Evolutionary conservation across 2,329 filamentous ascomycete genomes (phyloP).

Genomic region (Coniochaeta sp.): DNA sequence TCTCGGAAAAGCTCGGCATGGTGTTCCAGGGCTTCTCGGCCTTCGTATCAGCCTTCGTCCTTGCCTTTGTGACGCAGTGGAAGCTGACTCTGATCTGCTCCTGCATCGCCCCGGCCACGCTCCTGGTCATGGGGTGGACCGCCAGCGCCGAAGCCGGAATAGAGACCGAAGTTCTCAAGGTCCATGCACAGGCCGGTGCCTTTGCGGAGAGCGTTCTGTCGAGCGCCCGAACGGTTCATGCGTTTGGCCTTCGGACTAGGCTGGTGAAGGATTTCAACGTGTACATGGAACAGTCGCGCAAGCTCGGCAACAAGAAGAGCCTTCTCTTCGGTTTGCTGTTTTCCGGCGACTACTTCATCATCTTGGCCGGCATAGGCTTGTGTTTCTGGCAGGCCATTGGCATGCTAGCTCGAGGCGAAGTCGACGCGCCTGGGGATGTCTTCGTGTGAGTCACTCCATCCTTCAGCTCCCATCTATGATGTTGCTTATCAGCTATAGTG

Average conservation of each 20-base stretch:
- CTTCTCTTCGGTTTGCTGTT: slow-evolving; percentile 35
- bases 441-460: slow-evolving; percentile 29
- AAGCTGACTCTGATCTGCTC: slow-evolving; percentile 34
- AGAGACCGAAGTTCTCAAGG: slow-evolving; percentile 36
- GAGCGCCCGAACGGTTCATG: slow-evolving; percentile 41
- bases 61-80: slow-evolving; percentile 28
- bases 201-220: slow-evolving; percentile 43
- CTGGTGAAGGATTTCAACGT: slow-evolving; percentile 32
- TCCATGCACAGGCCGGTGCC: too few species aligned
- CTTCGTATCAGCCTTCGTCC: slow-evolving; percentile 26
- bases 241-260: slow-evolving; percentile 40
- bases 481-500: too few species aligned
- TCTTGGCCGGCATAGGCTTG: slow-evolving; percentile 38
- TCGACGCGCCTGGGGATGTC: slow-evolving; percentile 34
- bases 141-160: slow-evolving; percentile 30
- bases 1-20: slow-evolving; percentile 27
- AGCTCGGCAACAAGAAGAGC: slow-evolving; percentile 36
- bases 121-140: slow-evolving; percentile 31
- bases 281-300: slow-evolving; percentile 31
- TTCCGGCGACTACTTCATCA: slow-evolving; percentile 37
- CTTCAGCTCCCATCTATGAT: slow-evolving; percentile 25
- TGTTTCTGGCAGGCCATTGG: slow-evolving; percentile 45
- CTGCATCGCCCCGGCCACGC: slow-evolving; percentile 35
- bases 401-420: slow-evolving; percentile 38
- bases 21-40: slow-evolving; percentile 24